Conservation (phyloP, 768 basidiomycete genomes). For the Xerocomus brunneocitrinus region DNA sequence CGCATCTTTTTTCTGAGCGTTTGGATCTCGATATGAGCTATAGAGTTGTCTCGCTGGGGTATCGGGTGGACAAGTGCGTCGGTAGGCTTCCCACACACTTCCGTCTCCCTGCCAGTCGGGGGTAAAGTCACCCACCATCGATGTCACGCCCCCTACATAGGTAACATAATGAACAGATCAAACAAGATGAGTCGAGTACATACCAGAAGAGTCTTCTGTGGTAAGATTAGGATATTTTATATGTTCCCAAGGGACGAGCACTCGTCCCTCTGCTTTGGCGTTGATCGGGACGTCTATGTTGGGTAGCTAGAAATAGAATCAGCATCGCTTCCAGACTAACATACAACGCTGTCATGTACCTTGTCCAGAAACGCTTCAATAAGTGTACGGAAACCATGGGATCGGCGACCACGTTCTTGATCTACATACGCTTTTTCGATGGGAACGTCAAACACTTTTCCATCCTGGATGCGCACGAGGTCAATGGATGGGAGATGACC, state of each 20-base stretch:
- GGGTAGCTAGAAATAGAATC: slow-evolving; percentile 53
- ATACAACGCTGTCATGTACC: slow-evolving; percentile 37
- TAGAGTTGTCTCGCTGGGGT: slow-evolving; percentile 81
- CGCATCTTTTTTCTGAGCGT: slow-evolving; percentile 24
- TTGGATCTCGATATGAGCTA: slow-evolving; percentile 61
- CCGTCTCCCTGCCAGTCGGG: slow-evolving; percentile 85
- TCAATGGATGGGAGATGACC: slow-evolving; percentile 81
- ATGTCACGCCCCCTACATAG: slow-evolving; percentile 43
- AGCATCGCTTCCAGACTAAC: not conserved
- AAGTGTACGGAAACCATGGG: slow-evolving; percentile 73
- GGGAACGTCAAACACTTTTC: slow-evolving; percentile 55
- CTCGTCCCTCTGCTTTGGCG: slow-evolving; percentile 87
- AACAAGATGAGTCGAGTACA: not conserved
- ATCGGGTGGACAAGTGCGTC: slow-evolving; percentile 81
- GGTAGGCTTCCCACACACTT: slow-evolving; percentile 90
- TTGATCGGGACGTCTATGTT: slow-evolving; percentile 96
- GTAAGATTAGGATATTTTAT: slow-evolving; percentile 70
- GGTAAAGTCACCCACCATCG: slow-evolving; percentile 60
- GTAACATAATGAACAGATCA: not conserved
- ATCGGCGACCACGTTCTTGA: slow-evolving; percentile 70
- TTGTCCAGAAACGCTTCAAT: slow-evolving; percentile 61
- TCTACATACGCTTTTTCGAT: slow-evolving; percentile 53
- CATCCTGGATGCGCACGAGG: slow-evolving; percentile 72
- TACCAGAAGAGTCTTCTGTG: slow-evolving; percentile 31
- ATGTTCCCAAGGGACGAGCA: slow-evolving; percentile 92